Evolutionary conservation across 1,139 yeast species (phyloP).

Genomic region (Magnusiomyces ingens): DNA sequence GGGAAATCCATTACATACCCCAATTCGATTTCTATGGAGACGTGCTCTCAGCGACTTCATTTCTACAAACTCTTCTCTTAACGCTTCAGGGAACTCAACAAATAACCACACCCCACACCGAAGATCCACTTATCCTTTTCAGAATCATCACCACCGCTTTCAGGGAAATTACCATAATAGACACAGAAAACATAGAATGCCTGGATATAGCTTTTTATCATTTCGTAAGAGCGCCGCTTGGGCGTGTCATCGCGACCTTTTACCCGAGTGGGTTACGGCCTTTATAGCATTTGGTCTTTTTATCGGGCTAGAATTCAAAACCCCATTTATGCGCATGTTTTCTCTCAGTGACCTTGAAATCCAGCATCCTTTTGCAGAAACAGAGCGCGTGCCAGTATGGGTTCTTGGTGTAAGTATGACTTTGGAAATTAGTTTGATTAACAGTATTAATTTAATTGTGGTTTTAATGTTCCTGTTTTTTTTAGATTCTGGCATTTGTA

Average conservation of each 20-base stretch:
- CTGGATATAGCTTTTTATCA: not conserved
- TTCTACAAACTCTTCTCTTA: not conserved
- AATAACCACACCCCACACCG: too few relatives aligned
- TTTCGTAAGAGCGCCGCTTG: not conserved
- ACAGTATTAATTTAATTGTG: not conserved
- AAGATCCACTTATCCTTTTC: too few relatives aligned
- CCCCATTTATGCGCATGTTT: constrained; percentile 30
- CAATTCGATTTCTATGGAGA: constrained; percentile 1
- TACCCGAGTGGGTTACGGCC: constrained; percentile 6
- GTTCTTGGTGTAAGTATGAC: constrained; percentile 19
- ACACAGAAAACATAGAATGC: not conserved
- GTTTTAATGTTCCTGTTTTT: not conserved
- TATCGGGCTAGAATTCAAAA: constrained; percentile 21
- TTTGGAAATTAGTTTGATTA: too few relatives aligned
- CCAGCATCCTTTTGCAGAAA: constrained; percentile 47
- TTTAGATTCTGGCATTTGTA: constrained; percentile 24
- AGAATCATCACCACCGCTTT: not conserved
- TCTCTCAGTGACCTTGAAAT: constrained; percentile 33
- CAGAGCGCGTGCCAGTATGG: constrained; percentile 43
- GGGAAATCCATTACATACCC: not conserved
- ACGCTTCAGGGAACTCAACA: too few relatives aligned
- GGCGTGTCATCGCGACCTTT: not conserved
- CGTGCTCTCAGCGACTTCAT: not conserved
- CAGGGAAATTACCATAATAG: not conserved
- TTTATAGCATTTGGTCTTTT: not conserved